A percentile compares a stretch with the other conserved stretches of the same genome.
These are phyloP conservation scores for Colletotrichum trifolii DNA, from an alignment of 2,329 filamentous ascomycete genomes.

Conservation along the genomic window DNA sequence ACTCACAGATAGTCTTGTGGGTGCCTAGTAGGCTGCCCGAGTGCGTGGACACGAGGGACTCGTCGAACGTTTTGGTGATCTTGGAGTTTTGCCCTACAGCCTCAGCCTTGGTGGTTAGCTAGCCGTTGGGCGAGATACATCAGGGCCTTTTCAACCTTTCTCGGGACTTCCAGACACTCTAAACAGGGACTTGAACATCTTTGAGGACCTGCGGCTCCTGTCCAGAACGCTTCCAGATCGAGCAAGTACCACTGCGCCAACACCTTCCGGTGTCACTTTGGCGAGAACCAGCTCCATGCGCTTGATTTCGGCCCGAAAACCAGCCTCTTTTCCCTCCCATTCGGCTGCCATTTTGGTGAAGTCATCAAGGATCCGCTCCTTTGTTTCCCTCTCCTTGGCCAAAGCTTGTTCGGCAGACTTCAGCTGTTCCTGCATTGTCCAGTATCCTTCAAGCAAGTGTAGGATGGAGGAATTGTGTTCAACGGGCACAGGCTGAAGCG, in stretches of 20 bases:
- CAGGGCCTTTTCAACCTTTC: slow-evolving; percentile 1
- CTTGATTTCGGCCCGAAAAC: slow-evolving; percentile 53
- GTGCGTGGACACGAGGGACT: no score
- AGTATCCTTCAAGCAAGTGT: slow-evolving; percentile 51
- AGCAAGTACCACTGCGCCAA: slow-evolving; percentile 57
- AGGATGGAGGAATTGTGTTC: slow-evolving; percentile 56
- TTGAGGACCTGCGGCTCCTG: slow-evolving; percentile 45
- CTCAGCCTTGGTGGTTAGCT: no score
- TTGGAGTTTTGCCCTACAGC: no score
- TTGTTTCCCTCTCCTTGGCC: slow-evolving; percentile 29
- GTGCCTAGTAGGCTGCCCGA: slow-evolving; percentile 5
- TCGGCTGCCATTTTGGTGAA: slow-evolving; percentile 51
- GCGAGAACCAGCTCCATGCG: slow-evolving; percentile 51
- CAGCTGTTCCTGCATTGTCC: slow-evolving; percentile 41
- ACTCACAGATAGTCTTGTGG: slow-evolving; percentile 27
- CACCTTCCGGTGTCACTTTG: slow-evolving; percentile 48
- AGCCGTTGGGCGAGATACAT: no score
- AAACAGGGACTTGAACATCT: slow-evolving; percentile 45
- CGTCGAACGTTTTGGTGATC: no score
- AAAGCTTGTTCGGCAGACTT: slow-evolving; percentile 30
- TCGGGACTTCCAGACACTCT: slow-evolving; percentile 40
- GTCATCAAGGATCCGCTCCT: slow-evolving; percentile 43
- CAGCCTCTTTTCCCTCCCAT: slow-evolving; percentile 50
- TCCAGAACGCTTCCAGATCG: slow-evolving; percentile 55
- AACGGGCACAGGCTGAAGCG: slow-evolving; percentile 49